Percentiles rank a stretch among this genome's conserved stretches.
These are phyloP conservation scores for Lenwebbia sp. DNA, from an alignment of 345 rosid genomes.

Conservation along the genomic window DNA sequence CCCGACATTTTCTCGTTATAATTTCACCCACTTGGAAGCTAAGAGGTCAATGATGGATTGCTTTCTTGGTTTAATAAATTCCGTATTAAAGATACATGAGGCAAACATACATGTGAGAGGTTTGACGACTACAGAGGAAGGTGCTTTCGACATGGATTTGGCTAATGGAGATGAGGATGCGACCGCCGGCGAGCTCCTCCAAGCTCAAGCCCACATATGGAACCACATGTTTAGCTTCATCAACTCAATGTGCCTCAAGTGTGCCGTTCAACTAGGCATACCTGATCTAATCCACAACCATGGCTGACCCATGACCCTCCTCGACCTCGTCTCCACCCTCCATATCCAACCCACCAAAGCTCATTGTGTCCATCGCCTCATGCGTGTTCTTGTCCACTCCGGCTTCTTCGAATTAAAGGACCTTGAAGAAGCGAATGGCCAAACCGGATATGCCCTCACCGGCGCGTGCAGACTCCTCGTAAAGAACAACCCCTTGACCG, in stretches of 20 bases:
- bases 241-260: conserved; percentile 24
- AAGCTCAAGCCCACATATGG: conserved; percentile 23
- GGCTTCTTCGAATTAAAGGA: conserved; percentile 15
- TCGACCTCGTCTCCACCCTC: conserved; percentile 7
- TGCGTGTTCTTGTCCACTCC: conserved; percentile 21
- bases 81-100: not conserved
- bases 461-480: conserved; percentile 10
- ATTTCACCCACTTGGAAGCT: not conserved
- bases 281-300: conserved; percentile 29
- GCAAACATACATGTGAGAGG: not conserved
- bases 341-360: conserved; percentile 9
- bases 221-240: conserved; percentile 4
- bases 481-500: not conserved
- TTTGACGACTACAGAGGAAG: not conserved
- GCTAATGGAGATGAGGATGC: not conserved
- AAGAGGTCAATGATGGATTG: not conserved
- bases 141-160: not conserved
- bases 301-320: conserved; percentile 20
- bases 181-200: not conserved
- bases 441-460: conserved; percentile 13
- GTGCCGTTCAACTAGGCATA: conserved; percentile 27
- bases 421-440: not conserved
- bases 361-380: conserved; percentile 9
- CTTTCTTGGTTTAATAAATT: not conserved
- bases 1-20: not conserved